A percentile compares a stretch with the other conserved stretches of the same genome.
These are phyloP conservation scores for Diaporthe sp. DNA, from an alignment of 2,329 filamentous ascomycete genomes.

Conservation along the genomic window DNA sequence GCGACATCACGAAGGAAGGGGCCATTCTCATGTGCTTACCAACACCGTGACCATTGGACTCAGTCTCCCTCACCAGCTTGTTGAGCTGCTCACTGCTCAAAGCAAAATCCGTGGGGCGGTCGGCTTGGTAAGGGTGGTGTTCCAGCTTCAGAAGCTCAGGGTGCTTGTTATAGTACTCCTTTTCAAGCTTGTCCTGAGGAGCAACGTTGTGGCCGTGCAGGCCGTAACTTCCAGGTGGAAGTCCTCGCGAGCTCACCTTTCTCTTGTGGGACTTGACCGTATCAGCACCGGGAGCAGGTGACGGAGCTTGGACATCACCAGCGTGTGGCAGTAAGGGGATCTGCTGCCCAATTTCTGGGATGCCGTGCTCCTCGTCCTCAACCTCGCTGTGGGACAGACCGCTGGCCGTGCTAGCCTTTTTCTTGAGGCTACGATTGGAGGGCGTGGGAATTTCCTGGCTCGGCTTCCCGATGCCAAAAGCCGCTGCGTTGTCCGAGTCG, in stretches of 20 bases:
- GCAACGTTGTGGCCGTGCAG: conserved; percentile 88
- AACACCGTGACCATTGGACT: conserved; percentile 64
- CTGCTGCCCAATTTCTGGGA: conserved; percentile 91
- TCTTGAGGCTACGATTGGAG: conserved; percentile 68
- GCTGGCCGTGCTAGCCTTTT: conserved; percentile 71
- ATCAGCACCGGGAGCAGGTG: conserved; percentile 73
- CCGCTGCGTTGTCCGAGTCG: conserved; percentile 87
- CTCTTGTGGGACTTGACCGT: conserved; percentile 71
- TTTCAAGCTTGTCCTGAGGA: conserved; percentile 85
- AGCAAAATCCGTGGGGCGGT: conserved; percentile 79
- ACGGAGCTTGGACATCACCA: conserved; percentile 96
- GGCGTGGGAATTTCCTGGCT: conserved; percentile 65
- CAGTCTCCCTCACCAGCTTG: conserved; percentile 85
- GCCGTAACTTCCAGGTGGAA: conserved; percentile 91
- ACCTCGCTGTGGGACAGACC: conserved; percentile 65
- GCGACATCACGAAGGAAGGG: conserved; percentile 36
- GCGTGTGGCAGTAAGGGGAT: conserved; percentile 95
- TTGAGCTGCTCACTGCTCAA: conserved; percentile 93
- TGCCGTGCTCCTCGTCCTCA: conserved; percentile 85
- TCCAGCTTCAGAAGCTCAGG: conserved; percentile 86
- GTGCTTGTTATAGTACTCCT: conserved; percentile 93
- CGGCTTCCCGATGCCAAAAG: conserved; percentile 84
- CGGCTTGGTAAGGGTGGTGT: conserved; percentile 68
- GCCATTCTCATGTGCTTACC: conserved; percentile 56
- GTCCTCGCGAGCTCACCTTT: conserved; percentile 78